Base-by-base conservation (phyloP, 2,329 filamentous ascomycete genomes). In the Chrysosporium keratinophilum region DNA sequence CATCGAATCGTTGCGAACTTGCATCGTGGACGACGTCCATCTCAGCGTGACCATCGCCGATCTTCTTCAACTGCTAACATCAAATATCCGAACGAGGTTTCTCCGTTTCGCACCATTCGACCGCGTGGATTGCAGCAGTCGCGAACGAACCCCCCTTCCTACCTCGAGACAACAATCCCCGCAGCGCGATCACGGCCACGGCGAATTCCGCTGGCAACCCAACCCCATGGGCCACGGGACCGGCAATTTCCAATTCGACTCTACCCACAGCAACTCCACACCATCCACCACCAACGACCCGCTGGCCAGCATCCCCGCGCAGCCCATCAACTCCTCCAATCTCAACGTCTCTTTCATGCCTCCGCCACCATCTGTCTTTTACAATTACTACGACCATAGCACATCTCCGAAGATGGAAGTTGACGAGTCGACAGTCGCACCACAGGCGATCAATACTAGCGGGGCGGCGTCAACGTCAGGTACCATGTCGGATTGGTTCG, bases 21-120 rank as follows among this genome's bases (percentile, higher is more conserved):
- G 76, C 60, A 80, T 83, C 19, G 81, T 84, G 17, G 81, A 84
- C 61, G 81, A 84, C 60, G 80, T 84, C 14, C 81, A 84, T 63
- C 74, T 84, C 1, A 79, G 76, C 47, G 77, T 79, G 58, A 78
- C 79, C 20, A 82, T 83, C 55, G 79, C 81, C 11, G 78, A 80
- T 42, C 72, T 83, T 14, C 72, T 83, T 12, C 75, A 81, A 57
- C 76, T 77, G 2, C 71, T 84, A 12, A 82, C 78, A 1, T 72
- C 76, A 48, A 78, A 76, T 55, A 78, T 82, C 54, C 78, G 78
- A 51, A 75, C 75, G 3, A 74, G 77, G 47, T 79, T 83, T 59
- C 72, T 82, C 19, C 77, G 78, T 28, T 77, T 82, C 55, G 72
- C 76, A 7, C 76, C 76, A 3, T 72, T 71, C 52, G 75, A 76